Conservation (phyloP, 106 monocot species). For the Apostasia shenzhenica region DNA sequence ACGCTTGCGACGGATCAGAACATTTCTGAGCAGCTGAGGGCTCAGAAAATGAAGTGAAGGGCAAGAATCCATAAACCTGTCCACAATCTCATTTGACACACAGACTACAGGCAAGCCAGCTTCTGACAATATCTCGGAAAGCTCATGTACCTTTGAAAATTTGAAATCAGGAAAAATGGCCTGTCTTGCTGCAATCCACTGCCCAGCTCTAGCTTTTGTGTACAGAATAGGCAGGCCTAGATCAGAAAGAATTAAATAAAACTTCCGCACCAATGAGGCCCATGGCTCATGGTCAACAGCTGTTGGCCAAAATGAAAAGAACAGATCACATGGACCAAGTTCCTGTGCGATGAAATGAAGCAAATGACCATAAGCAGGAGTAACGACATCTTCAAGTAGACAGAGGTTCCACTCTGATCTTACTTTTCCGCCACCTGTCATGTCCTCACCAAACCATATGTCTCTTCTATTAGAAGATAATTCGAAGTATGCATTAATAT, state of each 20-base stretch:
- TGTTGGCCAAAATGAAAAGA: constrained; percentile 90
- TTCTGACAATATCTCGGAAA: constrained; percentile 63
- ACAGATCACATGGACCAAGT: constrained; percentile 64
- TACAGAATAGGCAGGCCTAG: constrained; percentile 65
- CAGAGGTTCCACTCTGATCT: constrained; percentile 94
- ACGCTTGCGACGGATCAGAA: constrained; percentile 76
- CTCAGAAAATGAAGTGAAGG: constrained; percentile 74
- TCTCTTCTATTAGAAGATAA: constrained; percentile 96
- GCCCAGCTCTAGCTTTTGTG: constrained; percentile 92
- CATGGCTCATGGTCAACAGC: constrained; percentile 65
- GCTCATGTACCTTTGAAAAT: constrained; percentile 50
- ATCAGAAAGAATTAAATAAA: constrained; percentile 66
- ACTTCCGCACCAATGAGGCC: constrained; percentile 56
- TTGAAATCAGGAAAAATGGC: constrained; percentile 91
- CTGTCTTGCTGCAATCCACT: constrained; percentile 88
- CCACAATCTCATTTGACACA: constrained; percentile 50
- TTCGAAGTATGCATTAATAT: constrained; percentile 98
- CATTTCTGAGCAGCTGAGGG: constrained; percentile 63
- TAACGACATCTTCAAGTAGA: constrained; percentile 82
- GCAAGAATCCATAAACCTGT: constrained; percentile 63
- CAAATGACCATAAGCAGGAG: constrained; percentile 77
- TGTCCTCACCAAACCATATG: constrained; percentile 98
- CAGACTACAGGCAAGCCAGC: constrained; percentile 75
- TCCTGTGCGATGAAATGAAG: constrained; percentile 59
- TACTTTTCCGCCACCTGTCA: constrained; percentile 88